Evolutionary conservation across 768 basidiomycete genomes (phyloP).

Genomic region (Lactarius pseudohatsudake): DNA sequence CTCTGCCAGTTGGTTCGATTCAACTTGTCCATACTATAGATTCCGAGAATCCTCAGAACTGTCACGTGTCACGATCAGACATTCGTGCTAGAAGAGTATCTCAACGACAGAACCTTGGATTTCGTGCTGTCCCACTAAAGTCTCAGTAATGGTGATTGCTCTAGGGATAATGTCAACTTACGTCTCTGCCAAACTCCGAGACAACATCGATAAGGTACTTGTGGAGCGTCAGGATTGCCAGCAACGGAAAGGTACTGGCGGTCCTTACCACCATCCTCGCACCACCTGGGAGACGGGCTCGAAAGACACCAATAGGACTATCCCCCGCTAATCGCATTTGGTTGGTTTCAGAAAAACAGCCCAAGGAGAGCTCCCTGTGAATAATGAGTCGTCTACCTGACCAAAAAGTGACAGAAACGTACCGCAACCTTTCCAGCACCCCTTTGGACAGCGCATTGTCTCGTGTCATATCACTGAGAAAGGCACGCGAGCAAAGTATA

Average conservation of each 20-base stretch:
- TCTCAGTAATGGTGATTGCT: neutral
- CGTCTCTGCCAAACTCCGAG: conserved; percentile 21
- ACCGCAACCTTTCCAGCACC: conserved; percentile 17
- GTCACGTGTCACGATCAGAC: neutral
- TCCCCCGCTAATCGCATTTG: conserved; percentile 21
- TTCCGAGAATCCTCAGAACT: conserved; percentile 17
- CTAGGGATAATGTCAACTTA: neutral
- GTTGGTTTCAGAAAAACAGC: conserved; percentile 23
- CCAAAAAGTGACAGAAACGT: neutral
- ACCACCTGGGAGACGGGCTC: conserved; percentile 25
- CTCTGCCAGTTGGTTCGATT: conserved; percentile 20
- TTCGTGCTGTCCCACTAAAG: conserved; percentile 6
- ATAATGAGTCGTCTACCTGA: neutral
- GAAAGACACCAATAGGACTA: conserved; percentile 23
- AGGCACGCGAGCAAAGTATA: conserved; percentile 5
- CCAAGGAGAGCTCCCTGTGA: conserved; percentile 23
- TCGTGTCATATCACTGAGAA: conserved; percentile 7
- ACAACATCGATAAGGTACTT: conserved; percentile 27
- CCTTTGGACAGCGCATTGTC: neutral
- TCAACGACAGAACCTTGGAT: conserved; percentile 18
- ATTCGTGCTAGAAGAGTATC: neutral
- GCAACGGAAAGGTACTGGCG: too few relatives aligned
- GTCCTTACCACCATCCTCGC: conserved; percentile 22
- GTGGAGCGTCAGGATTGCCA: neutral
- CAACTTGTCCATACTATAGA: conserved; percentile 18